These are phyloP conservation scores for Boletus reticuloceps DNA, from an alignment of 768 basidiomycete species.

Conservation along the genomic window DNA sequence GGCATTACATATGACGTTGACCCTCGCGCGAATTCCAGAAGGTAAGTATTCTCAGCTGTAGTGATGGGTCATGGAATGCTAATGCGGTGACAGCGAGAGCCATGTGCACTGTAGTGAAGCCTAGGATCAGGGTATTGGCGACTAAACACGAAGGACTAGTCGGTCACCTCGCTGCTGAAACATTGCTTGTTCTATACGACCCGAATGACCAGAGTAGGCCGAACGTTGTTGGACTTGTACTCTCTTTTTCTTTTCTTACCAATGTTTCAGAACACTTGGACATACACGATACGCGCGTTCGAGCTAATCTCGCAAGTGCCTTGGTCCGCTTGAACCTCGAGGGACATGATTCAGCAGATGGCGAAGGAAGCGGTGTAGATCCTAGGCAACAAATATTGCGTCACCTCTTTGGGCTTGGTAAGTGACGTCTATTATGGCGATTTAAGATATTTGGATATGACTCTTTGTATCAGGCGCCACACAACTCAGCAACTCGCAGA, in stretches of 20 bases:
- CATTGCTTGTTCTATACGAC: constrained; percentile 11
- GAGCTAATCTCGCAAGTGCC: constrained; percentile 17
- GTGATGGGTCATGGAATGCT: too few relatives aligned
- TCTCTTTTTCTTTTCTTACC: not conserved
- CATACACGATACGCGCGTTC: constrained; percentile 5
- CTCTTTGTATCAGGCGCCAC: not conserved
- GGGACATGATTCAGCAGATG: not conserved
- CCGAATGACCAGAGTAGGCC: not conserved
- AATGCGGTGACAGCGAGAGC: not conserved
- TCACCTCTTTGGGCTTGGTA: constrained; percentile 18
- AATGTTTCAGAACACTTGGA: constrained; percentile 7
- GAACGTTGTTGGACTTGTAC: not conserved
- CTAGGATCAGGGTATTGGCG: constrained; percentile 13
- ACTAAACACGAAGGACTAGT: not conserved
- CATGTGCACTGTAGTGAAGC: not conserved
- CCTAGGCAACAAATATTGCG: constrained; percentile 3
- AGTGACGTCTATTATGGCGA: not conserved
- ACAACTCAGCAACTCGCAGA: constrained; percentile 1
- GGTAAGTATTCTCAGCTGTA: not conserved
- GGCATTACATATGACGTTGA: constrained; percentile 16
- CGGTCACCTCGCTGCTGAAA: constrained; percentile 19
- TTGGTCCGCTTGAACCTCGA: constrained; percentile 8
- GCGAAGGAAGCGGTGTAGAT: not conserved
- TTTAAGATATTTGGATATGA: not conserved
- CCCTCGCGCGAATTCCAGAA: constrained; percentile 14